Base-by-base conservation (phyloP, 2,329 filamentous ascomycete species). In the Fusarium buharicum region DNA sequence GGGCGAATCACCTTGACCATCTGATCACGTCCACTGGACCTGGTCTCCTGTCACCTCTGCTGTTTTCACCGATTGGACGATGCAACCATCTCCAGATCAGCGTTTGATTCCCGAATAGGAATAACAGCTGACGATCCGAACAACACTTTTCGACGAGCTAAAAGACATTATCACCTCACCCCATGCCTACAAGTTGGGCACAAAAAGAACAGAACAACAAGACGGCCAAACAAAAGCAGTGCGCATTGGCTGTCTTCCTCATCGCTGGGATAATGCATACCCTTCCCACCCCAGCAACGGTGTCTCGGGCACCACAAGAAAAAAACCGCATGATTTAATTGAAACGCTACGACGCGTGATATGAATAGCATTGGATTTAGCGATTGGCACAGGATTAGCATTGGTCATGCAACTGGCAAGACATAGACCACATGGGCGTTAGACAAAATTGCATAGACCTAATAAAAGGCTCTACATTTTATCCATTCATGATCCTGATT, bases 141-240 rank as follows among this genome's bases (percentile, higher is more conserved):
- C 50, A 64, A 62, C 45, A 61, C 47, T 37, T 14, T 34, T 51
- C 41, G 45, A 36, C 34, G 28, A 39, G 46, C 31, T 18, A 37
- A 24, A 45, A 20, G 27, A 38, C 24, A 17, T 44, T 38, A 17
- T 39, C 22, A 52, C 34, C 45, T 51, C 46, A 46, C n/a, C 40
- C 30, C 30, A 34, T 46, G 7, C 17, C 50, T 50, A 34, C 51
- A 53, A 40, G 33, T 39, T 37, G 50, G 57, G 43, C 39, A 60
- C 36, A 33, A 38, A 28, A 46, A 45, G 46, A 39, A 30, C 37
- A 63, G 12, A 46, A 38, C 48, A 48, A 46, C 36, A 57, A 65
- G 43, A 47, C 57, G 60, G 59, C 60, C 66, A 61, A 64, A 56
- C 48, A 65, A 64, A 70, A 67, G 66, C 64, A 69, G 60, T 63